Evolutionary conservation across 2,329 filamentous ascomycete species (phyloP).

Genomic region (Phyllosticta citriasiana): DNA sequence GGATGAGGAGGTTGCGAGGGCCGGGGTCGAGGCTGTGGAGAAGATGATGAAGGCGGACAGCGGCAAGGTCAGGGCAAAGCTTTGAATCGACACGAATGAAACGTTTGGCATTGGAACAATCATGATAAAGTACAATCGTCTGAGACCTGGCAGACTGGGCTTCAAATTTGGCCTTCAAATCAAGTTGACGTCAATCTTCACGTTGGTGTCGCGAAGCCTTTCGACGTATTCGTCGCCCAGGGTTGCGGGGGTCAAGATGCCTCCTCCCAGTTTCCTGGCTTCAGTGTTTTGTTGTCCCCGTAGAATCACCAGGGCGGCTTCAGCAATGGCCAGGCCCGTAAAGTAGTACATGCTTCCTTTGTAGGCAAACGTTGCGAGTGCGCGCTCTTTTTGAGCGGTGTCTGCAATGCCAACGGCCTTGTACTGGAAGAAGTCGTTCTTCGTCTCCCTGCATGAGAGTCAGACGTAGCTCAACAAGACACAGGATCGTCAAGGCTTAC

Average conservation of each 20-base stretch:
- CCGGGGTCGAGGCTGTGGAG: slow-evolving; percentile 41
- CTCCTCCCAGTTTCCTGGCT: slow-evolving; percentile 49
- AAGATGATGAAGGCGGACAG: slow-evolving; percentile 25
- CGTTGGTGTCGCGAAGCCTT: slow-evolving; percentile 3
- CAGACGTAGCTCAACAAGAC: neutral
- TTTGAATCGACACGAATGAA: slow-evolving; percentile 20
- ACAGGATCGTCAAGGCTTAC: slow-evolving; percentile 14
- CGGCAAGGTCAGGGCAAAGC: slow-evolving; percentile 28
- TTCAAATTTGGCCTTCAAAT: neutral
- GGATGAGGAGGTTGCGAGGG: slow-evolving; percentile 44
- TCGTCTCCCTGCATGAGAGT: slow-evolving; percentile 38
- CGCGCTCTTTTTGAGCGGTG: slow-evolving; percentile 38
- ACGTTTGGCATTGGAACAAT: neutral
- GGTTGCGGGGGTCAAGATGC: slow-evolving; percentile 62
- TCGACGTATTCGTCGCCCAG: slow-evolving; percentile 59
- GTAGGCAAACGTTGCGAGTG: slow-evolving; percentile 46
- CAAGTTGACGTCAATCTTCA: slow-evolving; percentile 2
- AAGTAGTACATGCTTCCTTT: slow-evolving; percentile 57
- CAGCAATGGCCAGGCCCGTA: slow-evolving; percentile 53
- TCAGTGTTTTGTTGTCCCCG: slow-evolving; percentile 33
- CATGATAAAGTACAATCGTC: neutral
- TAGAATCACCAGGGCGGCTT: slow-evolving; percentile 57
- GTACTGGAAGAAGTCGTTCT: slow-evolving; percentile 53
- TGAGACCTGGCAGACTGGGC: neutral
- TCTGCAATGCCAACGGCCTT: slow-evolving; percentile 53